These are phyloP conservation scores for Solanum piurae DNA, from an alignment of 257 asterid species.

Conservation along the genomic window DNA sequence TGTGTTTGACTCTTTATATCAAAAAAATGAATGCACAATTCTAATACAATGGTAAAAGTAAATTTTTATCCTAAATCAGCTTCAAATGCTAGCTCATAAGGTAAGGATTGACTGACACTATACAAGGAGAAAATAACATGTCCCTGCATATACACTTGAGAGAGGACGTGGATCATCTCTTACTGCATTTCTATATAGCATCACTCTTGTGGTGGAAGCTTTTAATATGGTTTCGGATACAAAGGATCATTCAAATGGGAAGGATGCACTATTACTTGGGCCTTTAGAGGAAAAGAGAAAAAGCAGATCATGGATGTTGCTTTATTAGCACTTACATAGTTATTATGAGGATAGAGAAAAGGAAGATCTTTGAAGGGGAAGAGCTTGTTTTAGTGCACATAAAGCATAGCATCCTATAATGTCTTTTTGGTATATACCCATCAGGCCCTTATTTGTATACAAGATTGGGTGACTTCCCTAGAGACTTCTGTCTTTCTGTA, in stretches of 20 bases:
- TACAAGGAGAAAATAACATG: neutral
- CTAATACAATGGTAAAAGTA: neutral
- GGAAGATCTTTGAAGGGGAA: neutral
- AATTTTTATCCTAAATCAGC: neutral
- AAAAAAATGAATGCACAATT: neutral
- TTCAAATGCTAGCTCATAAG: neutral
- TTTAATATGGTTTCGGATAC: neutral
- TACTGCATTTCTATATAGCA: neutral
- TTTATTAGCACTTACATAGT: neutral
- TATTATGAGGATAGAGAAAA: neutral
- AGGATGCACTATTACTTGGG: neutral
- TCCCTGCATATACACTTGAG: too few relatives aligned
- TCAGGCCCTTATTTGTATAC: neutral
- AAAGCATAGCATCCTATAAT: neutral
- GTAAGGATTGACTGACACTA: neutral
- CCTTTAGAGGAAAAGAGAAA: neutral
- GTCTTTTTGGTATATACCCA: neutral
- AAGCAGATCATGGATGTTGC: neutral
- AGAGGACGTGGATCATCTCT: neutral
- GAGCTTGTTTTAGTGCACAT: neutral
- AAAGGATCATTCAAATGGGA: neutral
- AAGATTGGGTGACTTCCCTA: neutral
- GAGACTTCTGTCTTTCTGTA: neutral
- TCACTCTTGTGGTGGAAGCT: neutral
- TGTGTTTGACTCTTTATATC: neutral